These are phyloP conservation scores for Coleophoma eucalyptorum DNA, from an alignment of 2,329 filamentous ascomycete genomes.

Conservation along the genomic window DNA sequence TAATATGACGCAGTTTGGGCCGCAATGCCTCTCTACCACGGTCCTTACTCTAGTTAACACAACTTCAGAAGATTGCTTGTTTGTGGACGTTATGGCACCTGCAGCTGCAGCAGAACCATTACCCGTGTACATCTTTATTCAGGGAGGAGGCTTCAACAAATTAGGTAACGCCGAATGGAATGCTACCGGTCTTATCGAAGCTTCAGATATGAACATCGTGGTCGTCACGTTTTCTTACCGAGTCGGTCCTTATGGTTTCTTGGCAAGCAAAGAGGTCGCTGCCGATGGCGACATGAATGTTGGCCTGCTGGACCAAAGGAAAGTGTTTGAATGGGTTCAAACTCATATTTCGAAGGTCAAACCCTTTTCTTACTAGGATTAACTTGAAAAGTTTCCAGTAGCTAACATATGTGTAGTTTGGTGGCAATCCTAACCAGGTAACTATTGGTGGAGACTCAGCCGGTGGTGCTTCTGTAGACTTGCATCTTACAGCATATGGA, in stretches of 20 bases:
- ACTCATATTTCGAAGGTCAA: constrained; percentile 45
- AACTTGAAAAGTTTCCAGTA: not conserved
- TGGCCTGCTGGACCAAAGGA: constrained; percentile 67
- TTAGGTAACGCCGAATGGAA: constrained; percentile 43
- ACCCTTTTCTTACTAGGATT: too few relatives aligned
- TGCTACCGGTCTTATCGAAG: constrained; percentile 59
- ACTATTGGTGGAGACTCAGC: constrained; percentile 67
- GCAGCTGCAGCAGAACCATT: constrained; percentile 42
- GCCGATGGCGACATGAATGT: constrained; percentile 56
- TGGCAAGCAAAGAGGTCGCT: constrained; percentile 53
- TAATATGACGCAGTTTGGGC: constrained; percentile 12
- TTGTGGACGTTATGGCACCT: constrained; percentile 61
- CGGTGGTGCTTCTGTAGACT: constrained; percentile 59
- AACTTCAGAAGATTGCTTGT: constrained; percentile 64
- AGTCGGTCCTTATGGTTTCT: constrained; percentile 70
- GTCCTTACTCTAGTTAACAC: constrained; percentile 31
- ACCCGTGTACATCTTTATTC: constrained; percentile 58
- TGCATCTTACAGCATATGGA: constrained; percentile 56
- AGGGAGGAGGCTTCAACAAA: constrained; percentile 58
- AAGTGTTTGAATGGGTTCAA: constrained; percentile 67
- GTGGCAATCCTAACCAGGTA: constrained; percentile 65
- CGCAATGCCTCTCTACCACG: constrained; percentile 16
- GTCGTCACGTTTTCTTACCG: constrained; percentile 75
- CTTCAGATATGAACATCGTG: constrained; percentile 56
- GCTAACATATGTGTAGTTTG: constrained; percentile 45